Evolutionary conservation across 2,329 filamentous ascomycete species (phyloP), one percentile per base, ranked within the genome.

Genomic region (Clarireedia monteithiana): DNA sequence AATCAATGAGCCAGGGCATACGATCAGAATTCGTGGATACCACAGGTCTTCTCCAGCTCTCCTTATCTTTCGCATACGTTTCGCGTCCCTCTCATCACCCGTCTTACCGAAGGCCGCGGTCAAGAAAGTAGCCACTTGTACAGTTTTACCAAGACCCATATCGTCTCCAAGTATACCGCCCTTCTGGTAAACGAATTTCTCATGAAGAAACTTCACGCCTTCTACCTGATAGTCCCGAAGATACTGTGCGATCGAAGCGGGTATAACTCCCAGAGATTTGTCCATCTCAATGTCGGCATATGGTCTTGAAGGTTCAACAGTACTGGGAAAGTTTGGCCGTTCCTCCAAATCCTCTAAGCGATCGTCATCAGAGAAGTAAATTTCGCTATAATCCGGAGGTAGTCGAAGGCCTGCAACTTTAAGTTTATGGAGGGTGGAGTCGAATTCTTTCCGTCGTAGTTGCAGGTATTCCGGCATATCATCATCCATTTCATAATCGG

Each of bases 61-160:
- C 24, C 91, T 81, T 68, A 94, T 85, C 68, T 94, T 94, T 39
- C 92, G 82, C 87, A 97, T 91, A 20, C 90, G 80, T 68, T 95
- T 95, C 4, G 74, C 76, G 65, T 99, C 94, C 50, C 90, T 78
- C 68, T 91, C 86, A 64, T 96, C 92, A 0, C 85, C 92, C 0
- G 88, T 95, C 73, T 99, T 99, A 6, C 94, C 94, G 68, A 96
- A 99, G 0, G 91, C 91, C 1, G 85, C 90, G 0, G 90, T 89
- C 23, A 99, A 75, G 62, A 99, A 97, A 0, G 91, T 88, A 56
- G 91, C 94, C 26, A 99, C 89, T 70, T 99, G 94, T 2, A 99
- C 89, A 0, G 94, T 99, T 72, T 99, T 99, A 0, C 94, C 94
- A 34, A 99, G 72, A 7, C 92, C 92, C 92, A 97, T 97, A 66